Evolutionary conservation across 306 rosid genomes (phyloP), one percentile per base, ranked within the genome.

Genomic region (Aeschynomene evenia): DNA sequence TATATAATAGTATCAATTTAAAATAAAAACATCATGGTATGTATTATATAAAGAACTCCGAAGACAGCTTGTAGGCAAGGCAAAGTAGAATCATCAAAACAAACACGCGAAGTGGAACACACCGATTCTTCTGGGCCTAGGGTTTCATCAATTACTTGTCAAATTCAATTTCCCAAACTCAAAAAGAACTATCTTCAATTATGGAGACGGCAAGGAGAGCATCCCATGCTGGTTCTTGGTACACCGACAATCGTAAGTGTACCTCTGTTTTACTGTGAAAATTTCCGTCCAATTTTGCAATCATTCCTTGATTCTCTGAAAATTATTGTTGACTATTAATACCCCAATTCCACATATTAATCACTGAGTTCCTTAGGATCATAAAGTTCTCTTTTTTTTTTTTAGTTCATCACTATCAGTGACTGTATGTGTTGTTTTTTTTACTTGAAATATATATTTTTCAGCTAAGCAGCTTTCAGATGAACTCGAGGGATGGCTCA

Each of bases 221-320:
- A 15, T 81, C 92, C 57, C 96, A 89, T 71, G 92, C 89, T 18
- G 96, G 96, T 78, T 81, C 88, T 21, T 87, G 92, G 92, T 87
- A 89, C 87, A 81, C 85, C 23, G 79, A 81, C 77, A 79, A 89
- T 48, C 72, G 96, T 89, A 77, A 89, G 92, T 71, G 16, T 4
- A 14, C 53, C 49, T 2, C 15, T 37, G 13, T 37, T 3, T 37
- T 9, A 9, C 43, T 2, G 5, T 11, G 5, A 45, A 45, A 45
- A 45, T 68, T 22, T 34, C 22, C 13, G 16, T 15, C 6, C 9
- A 48, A 23, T 55, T n/a, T 49, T 18, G 18, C 0, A 31, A 33
- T 58, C 20, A 15, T 33, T 16, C 7, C 3, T 16, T 9, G 23
- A 15, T 31, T 29, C 21, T 31, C 22, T 8, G 19, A 43, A 43